A percentile compares a stretch with the other conserved stretches of the same genome.
phyloP scores from a whole-genome alignment of 345 rosid species.

The Murraya koenigii region DNA sequence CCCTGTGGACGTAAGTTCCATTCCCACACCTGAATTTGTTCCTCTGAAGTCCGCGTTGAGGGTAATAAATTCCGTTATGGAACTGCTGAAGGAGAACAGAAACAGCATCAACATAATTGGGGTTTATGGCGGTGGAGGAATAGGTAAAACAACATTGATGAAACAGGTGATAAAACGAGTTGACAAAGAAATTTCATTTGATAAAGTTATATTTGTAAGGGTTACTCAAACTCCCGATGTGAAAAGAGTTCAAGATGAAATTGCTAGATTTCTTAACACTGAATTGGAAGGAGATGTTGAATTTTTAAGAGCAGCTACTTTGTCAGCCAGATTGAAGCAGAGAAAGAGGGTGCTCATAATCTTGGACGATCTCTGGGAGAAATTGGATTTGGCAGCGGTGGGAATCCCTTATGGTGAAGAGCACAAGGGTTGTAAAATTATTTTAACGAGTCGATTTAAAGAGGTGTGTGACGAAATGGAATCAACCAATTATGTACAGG shows the following conservation, averaged over 20 bases:
- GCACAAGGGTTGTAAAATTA: slow-evolving; percentile 24
- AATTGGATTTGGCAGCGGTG: slow-evolving; percentile 16
- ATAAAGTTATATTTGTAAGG: slow-evolving; percentile 1
- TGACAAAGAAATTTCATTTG: background rate
- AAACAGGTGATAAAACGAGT: slow-evolving; percentile 4
- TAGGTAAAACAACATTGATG: background rate
- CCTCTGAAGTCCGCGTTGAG: background rate
- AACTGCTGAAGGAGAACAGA: background rate
- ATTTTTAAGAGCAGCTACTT: slow-evolving; percentile 10
- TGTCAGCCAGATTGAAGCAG: background rate
- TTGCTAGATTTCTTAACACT: slow-evolving; percentile 12
- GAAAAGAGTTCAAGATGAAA: slow-evolving; percentile 16
- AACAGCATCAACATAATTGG: background rate
- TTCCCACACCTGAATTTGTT: slow-evolving; percentile 1
- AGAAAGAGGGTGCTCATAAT: slow-evolving; percentile 27
- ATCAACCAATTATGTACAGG: background rate
- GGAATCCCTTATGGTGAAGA: slow-evolving; percentile 21
- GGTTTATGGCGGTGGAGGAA: slow-evolving; percentile 1
- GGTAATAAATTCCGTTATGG: background rate
- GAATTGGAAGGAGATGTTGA: slow-evolving; percentile 11
- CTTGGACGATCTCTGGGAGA: slow-evolving; percentile 31
- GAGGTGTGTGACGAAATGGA: slow-evolving; percentile 18
- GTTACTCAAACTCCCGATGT: slow-evolving; percentile 15
- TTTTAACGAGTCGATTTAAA: slow-evolving; percentile 18
- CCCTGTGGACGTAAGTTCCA: background rate